These are phyloP conservation scores for Candida parachauliodes DNA, from an alignment of 805 yeast species.

Conservation along the genomic window DNA sequence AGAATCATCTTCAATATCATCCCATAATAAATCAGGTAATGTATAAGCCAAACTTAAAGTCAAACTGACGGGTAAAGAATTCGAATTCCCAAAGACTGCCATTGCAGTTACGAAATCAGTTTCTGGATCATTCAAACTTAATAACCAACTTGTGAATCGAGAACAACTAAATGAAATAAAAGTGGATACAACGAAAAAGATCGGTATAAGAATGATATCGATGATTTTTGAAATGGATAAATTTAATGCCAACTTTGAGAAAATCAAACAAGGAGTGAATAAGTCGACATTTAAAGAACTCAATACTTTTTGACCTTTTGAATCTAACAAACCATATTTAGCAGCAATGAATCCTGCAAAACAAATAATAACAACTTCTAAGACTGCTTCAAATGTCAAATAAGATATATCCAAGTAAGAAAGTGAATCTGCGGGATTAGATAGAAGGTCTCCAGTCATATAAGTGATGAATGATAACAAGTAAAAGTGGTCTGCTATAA, in stretches of 20 bases:
- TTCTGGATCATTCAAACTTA: conserved; percentile 68
- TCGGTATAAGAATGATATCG: conserved; percentile 81
- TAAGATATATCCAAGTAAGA: conserved; percentile 48
- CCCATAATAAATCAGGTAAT: conserved; percentile 74
- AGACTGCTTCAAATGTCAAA: conserved; percentile 85
- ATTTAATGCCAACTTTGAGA: conserved; percentile 67
- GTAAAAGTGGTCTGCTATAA: too few relatives aligned
- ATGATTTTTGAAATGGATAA: conserved; percentile 71
- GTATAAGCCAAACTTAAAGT: conserved; percentile 76
- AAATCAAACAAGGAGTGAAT: conserved; percentile 93
- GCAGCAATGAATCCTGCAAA: conserved; percentile 86
- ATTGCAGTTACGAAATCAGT: conserved; percentile 91
- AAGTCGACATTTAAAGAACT: conserved; percentile 81
- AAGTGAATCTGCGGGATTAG: conserved; percentile 14
- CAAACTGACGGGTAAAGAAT: conserved; percentile 89
- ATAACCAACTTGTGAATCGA: conserved; percentile 44
- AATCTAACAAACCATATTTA: conserved; percentile 60
- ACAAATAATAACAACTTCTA: conserved; percentile 85
- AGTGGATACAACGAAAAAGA: conserved; percentile 80
- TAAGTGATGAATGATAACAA: too few relatives aligned
- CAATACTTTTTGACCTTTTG: conserved; percentile 72
- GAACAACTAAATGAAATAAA: conserved; percentile 69
- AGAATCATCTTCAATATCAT: conserved; percentile 60
- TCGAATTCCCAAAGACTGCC: conserved; percentile 95
- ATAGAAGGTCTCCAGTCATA: conserved; percentile 5